Conservation (phyloP, 2,329 filamentous ascomycete species). For the Pseudogymnoascus sp. region DNA sequence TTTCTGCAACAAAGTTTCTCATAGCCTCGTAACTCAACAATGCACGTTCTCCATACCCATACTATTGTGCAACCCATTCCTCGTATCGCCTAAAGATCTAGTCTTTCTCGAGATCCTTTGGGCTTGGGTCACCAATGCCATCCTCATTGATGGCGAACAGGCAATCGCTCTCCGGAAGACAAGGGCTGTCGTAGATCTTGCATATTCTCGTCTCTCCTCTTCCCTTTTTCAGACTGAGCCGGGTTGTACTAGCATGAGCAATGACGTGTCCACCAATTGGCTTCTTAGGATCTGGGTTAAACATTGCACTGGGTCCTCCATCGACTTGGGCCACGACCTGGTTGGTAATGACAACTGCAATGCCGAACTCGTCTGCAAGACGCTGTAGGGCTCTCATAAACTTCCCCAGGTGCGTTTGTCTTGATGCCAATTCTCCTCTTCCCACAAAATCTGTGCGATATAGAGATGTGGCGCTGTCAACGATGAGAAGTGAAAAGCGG, state of each 20-base stretch:
- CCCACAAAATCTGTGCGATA: conserved; percentile 96
- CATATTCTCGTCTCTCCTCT: conserved; percentile 91
- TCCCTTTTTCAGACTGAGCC: conserved; percentile 92
- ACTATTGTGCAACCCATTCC: not conserved
- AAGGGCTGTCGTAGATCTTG: conserved; percentile 98
- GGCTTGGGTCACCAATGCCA: conserved; percentile 89
- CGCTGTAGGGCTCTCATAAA: conserved; percentile 80
- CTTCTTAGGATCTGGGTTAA: conserved; percentile 98
- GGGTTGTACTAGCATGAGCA: conserved; percentile 90
- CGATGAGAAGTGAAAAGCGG: conserved; percentile 87
- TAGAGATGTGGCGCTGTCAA: conserved; percentile 90
- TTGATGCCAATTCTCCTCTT: conserved; percentile 90
- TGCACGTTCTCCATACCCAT: not conserved
- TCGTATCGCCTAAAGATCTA: conserved; percentile 12
- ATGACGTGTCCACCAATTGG: conserved; percentile 99
- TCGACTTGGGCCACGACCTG: conserved; percentile 98
- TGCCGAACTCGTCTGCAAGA: conserved; percentile 77
- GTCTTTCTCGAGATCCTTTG: conserved; percentile 91
- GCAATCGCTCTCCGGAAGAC: conserved; percentile 91
- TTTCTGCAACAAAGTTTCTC: not conserved
- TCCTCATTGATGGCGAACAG: conserved; percentile 96
- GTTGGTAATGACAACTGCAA: conserved; percentile 97
- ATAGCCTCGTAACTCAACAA: conserved; percentile 8
- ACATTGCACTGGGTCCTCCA: conserved; percentile 93
- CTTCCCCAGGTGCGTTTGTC: conserved; percentile 82